A percentile compares a stretch with the other conserved stretches of the same genome.
These are phyloP conservation scores for Pseudozyma pruni DNA, from an alignment of 1,284 basidiomycete genomes.

Conservation along the genomic window DNA sequence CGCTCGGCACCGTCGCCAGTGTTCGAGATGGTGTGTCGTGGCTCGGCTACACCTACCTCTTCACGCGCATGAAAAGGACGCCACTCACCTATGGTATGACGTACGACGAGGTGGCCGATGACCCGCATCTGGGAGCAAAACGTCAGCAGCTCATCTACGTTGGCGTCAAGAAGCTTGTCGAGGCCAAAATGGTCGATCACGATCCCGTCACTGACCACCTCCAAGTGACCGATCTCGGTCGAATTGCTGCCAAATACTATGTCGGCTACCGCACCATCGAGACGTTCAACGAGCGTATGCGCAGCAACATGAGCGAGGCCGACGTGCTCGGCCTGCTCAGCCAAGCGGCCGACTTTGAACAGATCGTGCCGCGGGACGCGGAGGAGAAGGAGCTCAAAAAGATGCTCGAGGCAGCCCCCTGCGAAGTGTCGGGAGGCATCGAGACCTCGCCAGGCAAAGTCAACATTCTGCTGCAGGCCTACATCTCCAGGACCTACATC, in stretches of 20 bases:
- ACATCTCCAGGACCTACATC: constrained; percentile 81
- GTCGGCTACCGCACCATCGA: constrained; percentile 87
- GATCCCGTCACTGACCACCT: constrained; percentile 76
- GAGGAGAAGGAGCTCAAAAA: constrained; percentile 85
- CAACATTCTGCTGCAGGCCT: constrained; percentile 92
- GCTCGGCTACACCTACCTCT: constrained; percentile 97
- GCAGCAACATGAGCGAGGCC: constrained; percentile 89
- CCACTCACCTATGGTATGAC: constrained; percentile 88
- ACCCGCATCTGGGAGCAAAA: constrained; percentile 81
- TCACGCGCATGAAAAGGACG: constrained; percentile 93
- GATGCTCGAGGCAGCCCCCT: constrained; percentile 74
- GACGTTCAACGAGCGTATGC: constrained; percentile 85
- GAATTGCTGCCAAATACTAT: constrained; percentile 97
- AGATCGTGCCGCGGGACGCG: constrained; percentile 90
- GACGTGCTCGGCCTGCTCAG: constrained; percentile 88
- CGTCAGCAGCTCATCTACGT: constrained; percentile 78
- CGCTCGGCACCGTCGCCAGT: constrained; percentile 91
- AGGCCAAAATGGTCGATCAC: constrained; percentile 84
- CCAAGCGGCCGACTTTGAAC: constrained; percentile 94
- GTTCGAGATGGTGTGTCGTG: constrained; percentile 89
- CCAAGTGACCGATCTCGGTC: constrained; percentile 84
- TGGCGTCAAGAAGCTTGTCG: constrained; percentile 79
- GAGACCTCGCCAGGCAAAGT: constrained; percentile 89
- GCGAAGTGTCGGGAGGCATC: constrained; percentile 75
- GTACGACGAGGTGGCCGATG: constrained; percentile 78